Conservation (phyloP, 352 stramenopile genomes). For the Phytophthora hybrid region DNA sequence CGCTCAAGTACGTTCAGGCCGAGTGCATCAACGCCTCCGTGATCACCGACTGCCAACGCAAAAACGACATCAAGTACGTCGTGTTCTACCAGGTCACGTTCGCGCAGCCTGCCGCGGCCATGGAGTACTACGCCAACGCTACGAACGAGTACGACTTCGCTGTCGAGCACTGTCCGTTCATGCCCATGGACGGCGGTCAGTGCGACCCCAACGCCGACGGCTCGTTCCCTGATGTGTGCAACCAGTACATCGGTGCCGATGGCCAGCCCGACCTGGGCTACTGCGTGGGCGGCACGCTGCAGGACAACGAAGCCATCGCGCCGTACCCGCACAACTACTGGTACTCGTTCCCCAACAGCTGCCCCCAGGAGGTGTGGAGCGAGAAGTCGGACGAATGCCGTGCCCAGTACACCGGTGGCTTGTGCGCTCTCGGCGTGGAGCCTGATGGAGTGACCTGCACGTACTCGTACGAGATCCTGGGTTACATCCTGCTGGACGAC, state of each 20-base stretch:
- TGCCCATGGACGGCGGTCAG: constrained; percentile 65
- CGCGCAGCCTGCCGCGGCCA: constrained; percentile 51
- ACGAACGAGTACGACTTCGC: constrained; percentile 44
- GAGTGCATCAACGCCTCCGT: constrained; percentile 66
- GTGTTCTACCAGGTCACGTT: constrained; percentile 69
- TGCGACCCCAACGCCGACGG: constrained; percentile 56
- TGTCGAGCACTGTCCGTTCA: constrained; percentile 62
- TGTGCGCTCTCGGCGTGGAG: constrained; percentile 53
- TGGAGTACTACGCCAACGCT: constrained; percentile 55
- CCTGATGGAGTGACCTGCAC: constrained; percentile 68
- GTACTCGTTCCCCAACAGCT: constrained; percentile 87
- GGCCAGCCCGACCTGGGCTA: constrained; percentile 58
- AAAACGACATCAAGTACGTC: constrained; percentile 67
- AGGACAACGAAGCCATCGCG: constrained; percentile 59
- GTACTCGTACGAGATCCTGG: constrained; percentile 71
- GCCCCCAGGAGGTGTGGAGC: constrained; percentile 50
- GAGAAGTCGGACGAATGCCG: constrained; percentile 57
- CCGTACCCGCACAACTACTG: constrained; percentile 85
- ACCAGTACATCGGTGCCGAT: constrained; percentile 63
- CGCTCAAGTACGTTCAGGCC: constrained; percentile 72
- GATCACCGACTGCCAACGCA: constrained; percentile 52
- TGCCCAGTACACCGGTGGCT: constrained; percentile 43
- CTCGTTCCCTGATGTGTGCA: constrained; percentile 47
- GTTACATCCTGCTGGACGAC: constrained; percentile 70
- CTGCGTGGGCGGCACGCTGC: constrained; percentile 54